Base-by-base conservation (phyloP, 106 monocot genomes). In the Xerophyta viscosa region DNA sequence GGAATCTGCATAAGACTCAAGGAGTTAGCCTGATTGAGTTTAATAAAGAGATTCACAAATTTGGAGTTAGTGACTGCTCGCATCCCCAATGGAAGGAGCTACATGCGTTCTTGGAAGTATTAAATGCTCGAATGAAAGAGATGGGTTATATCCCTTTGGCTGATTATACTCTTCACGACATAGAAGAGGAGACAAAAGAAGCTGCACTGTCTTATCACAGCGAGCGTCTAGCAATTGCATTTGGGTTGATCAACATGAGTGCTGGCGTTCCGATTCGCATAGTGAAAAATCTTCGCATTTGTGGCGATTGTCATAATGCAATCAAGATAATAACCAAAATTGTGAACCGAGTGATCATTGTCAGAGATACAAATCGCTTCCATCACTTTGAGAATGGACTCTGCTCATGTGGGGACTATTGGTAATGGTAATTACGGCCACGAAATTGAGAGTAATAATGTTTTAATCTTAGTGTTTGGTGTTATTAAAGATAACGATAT, bases 141-240 rank as follows among this genome's bases (percentile, higher is more conserved):
- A 3, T 69, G 24, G 78, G 87, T 23, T 82, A 82, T 66, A 65
- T 79, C 65, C 78, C 78, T 3, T 28, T 62, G 25, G 27, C 59
- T 26, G 62, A 78, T 24, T 81, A 65, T 46, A 66, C 51, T 8
- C 81, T 86, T 57, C 86, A 86, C 65, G 86, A 77, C 28, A 68
- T 81, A 5, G 77, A 86, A 37, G 70, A 81, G 22, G 86, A 84
- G 63, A 55, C 41, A n/a, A 86, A 70, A 52, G 86, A 81, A 64
- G 63, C 31, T 37, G 56, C 73, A 45, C 41, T 81, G 31, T 50
- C 58, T 43, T 60, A 65, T 46, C 78, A 87, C 30, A 87, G 81
- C 31, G 82, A 87, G 62, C 71, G 74, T 39, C 82, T 82, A 22
- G 82, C 77, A 0, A 60, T 81, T 56, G 80, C 70, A 27, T 77